Base-by-base conservation (phyloP, 345 rosid genomes). In the Syzygium jambos region DNA sequence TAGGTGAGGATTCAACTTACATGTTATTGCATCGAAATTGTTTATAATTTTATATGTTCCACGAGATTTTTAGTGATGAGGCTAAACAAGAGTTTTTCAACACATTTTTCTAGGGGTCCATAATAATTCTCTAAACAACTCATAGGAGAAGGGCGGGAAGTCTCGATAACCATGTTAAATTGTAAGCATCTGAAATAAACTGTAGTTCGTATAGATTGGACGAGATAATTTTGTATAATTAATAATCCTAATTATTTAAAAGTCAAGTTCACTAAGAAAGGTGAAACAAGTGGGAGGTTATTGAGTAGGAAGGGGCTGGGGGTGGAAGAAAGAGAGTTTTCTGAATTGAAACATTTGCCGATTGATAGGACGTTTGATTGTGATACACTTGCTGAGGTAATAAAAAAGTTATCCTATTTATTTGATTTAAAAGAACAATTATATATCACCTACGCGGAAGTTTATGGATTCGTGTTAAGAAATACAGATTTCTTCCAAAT, bases 401-500 rank as follows among this genome's bases (percentile, higher is more conserved):
- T 4, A 57, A 51, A 51, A 51, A 51, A 14, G 16, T 52, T 14
- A 14, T 52, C 53, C 2, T 52, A 12, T 15, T 61, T n/a, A 30
- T 61, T 15, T 61, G 7, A 30, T 61, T 27, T 12, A 61, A 61
- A 61, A n/a, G 9, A n/a, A 61, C 68, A 61, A 61, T 61, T 61
- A 61, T 27, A 16, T n/a, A 61, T 61, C 13, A n/a, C 65, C 65
- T 0, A 5, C 0, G 0, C 0, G 4, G 13, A 56, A 56, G 23
- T 1, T 22, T 56, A 56, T 56, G 61, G 61, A 56, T 56, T 56
- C 6, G 0, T 25, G 14, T 57, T 25, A 57, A 57, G 46, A 57
- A 25, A 0, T 25, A 0, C 15, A 57, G 0, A 4, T 57, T 57
- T 57, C 29, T 25, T 57, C 6, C 0, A 2, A 57, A 29, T 57